phyloP scores from a whole-genome alignment of 108 stramenopile genomes.

The Nannochloropsis gaditana region DNA sequence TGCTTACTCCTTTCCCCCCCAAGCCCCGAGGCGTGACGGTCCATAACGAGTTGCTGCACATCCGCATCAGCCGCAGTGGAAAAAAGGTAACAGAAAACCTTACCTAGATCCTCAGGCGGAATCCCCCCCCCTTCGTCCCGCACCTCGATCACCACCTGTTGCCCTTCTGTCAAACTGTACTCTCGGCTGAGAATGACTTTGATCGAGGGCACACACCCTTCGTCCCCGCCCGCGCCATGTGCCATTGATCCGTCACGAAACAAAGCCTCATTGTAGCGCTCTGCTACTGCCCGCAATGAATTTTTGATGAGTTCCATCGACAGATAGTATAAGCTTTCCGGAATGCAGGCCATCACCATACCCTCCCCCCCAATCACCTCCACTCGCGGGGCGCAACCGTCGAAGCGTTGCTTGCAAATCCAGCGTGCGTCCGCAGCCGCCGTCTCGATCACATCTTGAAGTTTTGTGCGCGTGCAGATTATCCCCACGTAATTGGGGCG shows the following conservation, averaged over 20 bases:
- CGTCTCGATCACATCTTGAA: not conserved
- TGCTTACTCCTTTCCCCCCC: not conserved
- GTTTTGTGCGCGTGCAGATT: not conserved
- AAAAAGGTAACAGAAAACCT: constrained; percentile 11
- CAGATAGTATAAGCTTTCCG: not conserved
- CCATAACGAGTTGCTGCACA: not conserved
- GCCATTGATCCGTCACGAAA: not conserved
- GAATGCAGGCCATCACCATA: constrained; percentile 6
- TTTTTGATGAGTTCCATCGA: constrained; percentile 2
- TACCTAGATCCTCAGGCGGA: constrained; percentile 8
- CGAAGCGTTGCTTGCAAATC: constrained; percentile 15
- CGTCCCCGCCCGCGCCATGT: not conserved
- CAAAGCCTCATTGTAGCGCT: not conserved
- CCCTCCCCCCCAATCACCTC: not conserved
- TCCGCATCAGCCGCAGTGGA: not conserved
- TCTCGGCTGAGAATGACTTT: not conserved
- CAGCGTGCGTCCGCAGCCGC: not conserved
- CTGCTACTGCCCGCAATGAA: not conserved
- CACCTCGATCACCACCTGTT: constrained; percentile 17
- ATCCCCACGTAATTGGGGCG: not conserved
- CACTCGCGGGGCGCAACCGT: not conserved
- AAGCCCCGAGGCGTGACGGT: not conserved
- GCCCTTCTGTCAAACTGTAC: constrained; percentile 15
- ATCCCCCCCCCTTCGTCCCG: not conserved
- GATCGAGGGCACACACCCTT: not conserved